A percentile compares a stretch with the other conserved stretches of the same genome.
Evolutionary conservation across 1,284 basidiomycete species (phyloP).

Genomic region (Trametes sp.): DNA sequence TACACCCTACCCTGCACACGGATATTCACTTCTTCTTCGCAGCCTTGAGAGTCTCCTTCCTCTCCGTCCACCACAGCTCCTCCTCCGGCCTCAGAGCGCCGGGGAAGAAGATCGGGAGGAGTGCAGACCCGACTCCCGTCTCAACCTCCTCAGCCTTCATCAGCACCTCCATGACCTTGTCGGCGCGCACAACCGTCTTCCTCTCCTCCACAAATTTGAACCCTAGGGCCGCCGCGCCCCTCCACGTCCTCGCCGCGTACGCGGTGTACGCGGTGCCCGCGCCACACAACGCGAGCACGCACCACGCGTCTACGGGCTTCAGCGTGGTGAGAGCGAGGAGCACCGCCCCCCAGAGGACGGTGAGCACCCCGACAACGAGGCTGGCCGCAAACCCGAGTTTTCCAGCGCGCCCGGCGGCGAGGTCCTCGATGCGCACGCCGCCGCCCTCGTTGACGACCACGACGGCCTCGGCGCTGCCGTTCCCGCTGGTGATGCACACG

Average conservation of each 20-base stretch:
- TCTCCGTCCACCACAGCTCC: slow-evolving; percentile 28
- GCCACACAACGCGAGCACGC: slow-evolving; percentile 28
- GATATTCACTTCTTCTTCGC: slow-evolving; percentile 2
- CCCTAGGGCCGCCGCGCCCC: slow-evolving; percentile 25
- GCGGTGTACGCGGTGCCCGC: slow-evolving; percentile 32
- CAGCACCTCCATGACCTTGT: slow-evolving; percentile 33
- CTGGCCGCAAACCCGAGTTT: slow-evolving; percentile 8
- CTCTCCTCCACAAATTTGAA: slow-evolving; percentile 26
- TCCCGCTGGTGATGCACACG: slow-evolving; percentile 38
- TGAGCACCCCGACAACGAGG: slow-evolving; percentile 18
- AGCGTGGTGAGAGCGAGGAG: slow-evolving; percentile 32
- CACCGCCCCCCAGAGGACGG: slow-evolving; percentile 31
- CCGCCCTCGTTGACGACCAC: slow-evolving; percentile 36
- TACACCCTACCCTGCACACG: too few relatives aligned
- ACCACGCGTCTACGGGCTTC: slow-evolving; percentile 30
- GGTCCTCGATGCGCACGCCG: slow-evolving; percentile 38
- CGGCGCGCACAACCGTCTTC: slow-evolving; percentile 24
- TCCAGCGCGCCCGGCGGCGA: slow-evolving; percentile 34
- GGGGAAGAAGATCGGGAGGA: slow-evolving; percentile 34
- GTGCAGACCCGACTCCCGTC: slow-evolving; percentile 29
- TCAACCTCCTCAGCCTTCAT: slow-evolving; percentile 26
- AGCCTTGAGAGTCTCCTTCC: slow-evolving; percentile 12
- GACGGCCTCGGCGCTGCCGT: slow-evolving; percentile 37
- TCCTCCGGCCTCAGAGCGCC: slow-evolving; percentile 30
- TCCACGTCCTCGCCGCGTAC: slow-evolving; percentile 28